Conservation (phyloP, 148 eudicot species). For the Nyssa sinensis region DNA sequence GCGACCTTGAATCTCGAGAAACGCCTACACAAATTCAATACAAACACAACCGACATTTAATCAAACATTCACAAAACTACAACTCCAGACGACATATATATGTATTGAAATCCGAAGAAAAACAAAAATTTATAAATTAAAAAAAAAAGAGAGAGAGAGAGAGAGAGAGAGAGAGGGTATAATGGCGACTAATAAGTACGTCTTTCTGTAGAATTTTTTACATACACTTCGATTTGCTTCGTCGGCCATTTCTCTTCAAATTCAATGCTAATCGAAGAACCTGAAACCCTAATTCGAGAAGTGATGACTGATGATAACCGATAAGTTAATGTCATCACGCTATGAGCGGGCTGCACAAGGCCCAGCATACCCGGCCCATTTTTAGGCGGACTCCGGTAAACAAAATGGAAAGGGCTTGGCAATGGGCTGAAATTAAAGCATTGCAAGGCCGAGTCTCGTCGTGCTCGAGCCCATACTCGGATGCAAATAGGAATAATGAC, state of each 20-base stretch:
- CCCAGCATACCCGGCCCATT: no score
- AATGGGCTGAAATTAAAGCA: no score
- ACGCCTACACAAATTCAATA: slow-evolving; percentile 47
- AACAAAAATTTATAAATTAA: neutral
- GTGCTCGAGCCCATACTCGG: no score
- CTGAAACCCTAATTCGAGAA: neutral
- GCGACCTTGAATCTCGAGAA: slow-evolving; percentile 85
- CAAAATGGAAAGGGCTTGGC: no score
- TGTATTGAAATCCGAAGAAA: neutral
- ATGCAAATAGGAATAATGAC: no score
- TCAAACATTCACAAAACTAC: slow-evolving; percentile 2
- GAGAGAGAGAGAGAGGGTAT: neutral
- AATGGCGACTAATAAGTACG: no score
- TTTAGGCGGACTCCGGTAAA: no score
- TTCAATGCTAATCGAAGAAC: neutral
- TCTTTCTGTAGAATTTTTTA: neutral
- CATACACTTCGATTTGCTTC: slow-evolving; percentile 71
- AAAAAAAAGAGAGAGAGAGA: neutral
- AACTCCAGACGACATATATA: neutral
- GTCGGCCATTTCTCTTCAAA: slow-evolving; percentile 55
- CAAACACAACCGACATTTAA: neutral
- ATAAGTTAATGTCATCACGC: no score
- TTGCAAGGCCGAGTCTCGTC: no score
- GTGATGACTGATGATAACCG: no score
- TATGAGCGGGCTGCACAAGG: no score